Base-by-base conservation (phyloP, 257 asterid genomes). In the Misopates orontium region DNA sequence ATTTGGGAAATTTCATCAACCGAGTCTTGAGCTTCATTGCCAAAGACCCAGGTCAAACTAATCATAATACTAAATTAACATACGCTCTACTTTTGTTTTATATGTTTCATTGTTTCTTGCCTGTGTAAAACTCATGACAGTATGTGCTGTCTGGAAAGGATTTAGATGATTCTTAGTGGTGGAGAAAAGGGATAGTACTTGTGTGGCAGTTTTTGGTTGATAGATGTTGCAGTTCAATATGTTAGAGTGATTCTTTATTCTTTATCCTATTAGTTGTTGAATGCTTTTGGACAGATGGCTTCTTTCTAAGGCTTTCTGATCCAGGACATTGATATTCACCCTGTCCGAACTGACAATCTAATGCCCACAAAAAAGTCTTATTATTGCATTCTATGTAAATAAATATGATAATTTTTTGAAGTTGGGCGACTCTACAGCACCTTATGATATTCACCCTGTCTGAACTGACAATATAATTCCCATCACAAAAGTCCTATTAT, bases 21-120 rank as follows among this genome's bases (percentile, higher is more conserved):
- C 83, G 99, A 40, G 99, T 93, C 51, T 76, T 93, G 88, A 94
- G 96, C 76, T 94, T 94, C 84, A 88, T 94, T 15, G 95, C 85
- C 47, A 94, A 90, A 80, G 97, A 88, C 73, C 82, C 95, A 83
- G 95, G 99, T 88, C 66, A 60, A 62, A 48, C 55, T 64, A 25
- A 40, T 61, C 54, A 8, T 49, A 23, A 31, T 63, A 55, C 49
- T 17, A 9, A 60, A 2, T 44, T 21, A 17, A 57, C 64, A 69
- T 48, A 54, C 21, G 31, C 67, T 7, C 57, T 52, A 56, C 21
- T 70, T 62, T 6, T 25, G 31, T 42, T 70, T 9, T 23, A 58
- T 40, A 8, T 25, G 57, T 22, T 56, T 15, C 24, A 22, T 41
- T 40, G 20, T 31, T 66, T 53, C 54, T 14, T 63, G 28, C 32